Base-by-base conservation (phyloP, 768 basidiomycete species). In the Scleroderma bovista region DNA sequence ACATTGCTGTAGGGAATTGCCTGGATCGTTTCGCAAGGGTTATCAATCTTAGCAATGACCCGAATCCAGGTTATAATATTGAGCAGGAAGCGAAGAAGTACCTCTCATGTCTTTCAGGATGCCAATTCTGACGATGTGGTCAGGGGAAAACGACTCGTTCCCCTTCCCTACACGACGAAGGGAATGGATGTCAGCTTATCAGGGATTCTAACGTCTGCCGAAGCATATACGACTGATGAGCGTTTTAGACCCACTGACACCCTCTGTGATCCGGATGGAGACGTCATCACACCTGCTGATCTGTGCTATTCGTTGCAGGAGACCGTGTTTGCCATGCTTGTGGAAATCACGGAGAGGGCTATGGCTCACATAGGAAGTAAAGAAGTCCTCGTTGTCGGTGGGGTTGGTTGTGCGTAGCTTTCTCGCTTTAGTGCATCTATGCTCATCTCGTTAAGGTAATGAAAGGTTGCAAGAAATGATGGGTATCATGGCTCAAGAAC, bases 1-100 rank as follows among this genome's bases (percentile, higher is more conserved):
- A 99, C 62, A 98, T 99, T 50, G 96, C 96, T n/a, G 93, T 98
- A 31, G 96, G 96, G 33, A 99, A 99, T 65, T 98, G 96, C 64
- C 74, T 99, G 20, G 96, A 99, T 67, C 85, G 96, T 10, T 99
- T 99, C 60, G 96, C 96, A 2, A 76, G 96, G 41, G 91, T 95
- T 12, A 90, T 99, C 47, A 87, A 90, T 52, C 72, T 99, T 38
- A 88, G 88, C 63, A 99, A 99, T 63, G 95, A 95, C 66, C 96
- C 96, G 2, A 86, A 79, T 61, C 96, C 96, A 0, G 96, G 96
- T 31, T 93, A 92, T 61, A 99, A 98, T 61, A 98, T 99, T 55
- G 96, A 99, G 63, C 86, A 92, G 63, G 84, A 89, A 65, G 95
- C 96, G 0, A 95, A 92, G 70, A 84, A 79, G 95, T 94, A 46